Evolutionary conservation across 495 filamentous ascomycete genomes (phyloP).

Genomic region (Talaromyces nanjingensis): DNA sequence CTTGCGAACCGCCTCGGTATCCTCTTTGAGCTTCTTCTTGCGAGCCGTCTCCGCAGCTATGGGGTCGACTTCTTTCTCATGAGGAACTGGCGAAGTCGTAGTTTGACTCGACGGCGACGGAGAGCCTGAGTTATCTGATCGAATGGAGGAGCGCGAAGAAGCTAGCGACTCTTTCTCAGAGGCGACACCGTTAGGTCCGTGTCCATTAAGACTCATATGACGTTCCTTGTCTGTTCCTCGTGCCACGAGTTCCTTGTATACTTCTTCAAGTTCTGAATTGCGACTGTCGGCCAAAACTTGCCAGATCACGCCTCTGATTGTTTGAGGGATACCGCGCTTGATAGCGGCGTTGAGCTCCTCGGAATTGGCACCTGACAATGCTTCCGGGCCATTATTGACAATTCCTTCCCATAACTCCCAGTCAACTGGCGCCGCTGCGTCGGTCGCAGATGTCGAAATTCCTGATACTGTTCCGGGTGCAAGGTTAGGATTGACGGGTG

Average conservation of each 20-base stretch:
- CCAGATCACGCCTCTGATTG: constrained; percentile 95
- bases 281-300: constrained; percentile 93
- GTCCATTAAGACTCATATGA: constrained; percentile 40
- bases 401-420: constrained; percentile 98
- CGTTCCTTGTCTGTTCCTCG: constrained; percentile 77
- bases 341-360: constrained; percentile 87
- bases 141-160: constrained; percentile 75
- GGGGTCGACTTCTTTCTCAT: constrained; percentile 61
- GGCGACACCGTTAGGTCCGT: constrained; percentile 27
- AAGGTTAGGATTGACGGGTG: constrained; percentile 53
- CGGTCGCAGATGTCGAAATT: constrained; percentile 57
- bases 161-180: constrained; percentile 45
- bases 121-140: constrained; percentile 69
- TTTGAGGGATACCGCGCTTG: constrained; percentile 86
- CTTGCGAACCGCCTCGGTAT: constrained; percentile 61
- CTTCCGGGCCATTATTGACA: constrained; percentile 85
- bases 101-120: constrained; percentile 54
- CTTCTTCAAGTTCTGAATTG: constrained; percentile 78
- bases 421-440: constrained; percentile 65
- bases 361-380: constrained; percentile 73
- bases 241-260: constrained; percentile 75
- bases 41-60: constrained; percentile 56
- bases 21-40: constrained; percentile 70
- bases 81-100: constrained; percentile 48
- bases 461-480: constrained; percentile 80